A percentile compares a stretch with the other conserved stretches of the same genome.
Conservation (phyloP, 108 stramenopile species). For the Cyclotella choctawhatcheeana region DNA sequence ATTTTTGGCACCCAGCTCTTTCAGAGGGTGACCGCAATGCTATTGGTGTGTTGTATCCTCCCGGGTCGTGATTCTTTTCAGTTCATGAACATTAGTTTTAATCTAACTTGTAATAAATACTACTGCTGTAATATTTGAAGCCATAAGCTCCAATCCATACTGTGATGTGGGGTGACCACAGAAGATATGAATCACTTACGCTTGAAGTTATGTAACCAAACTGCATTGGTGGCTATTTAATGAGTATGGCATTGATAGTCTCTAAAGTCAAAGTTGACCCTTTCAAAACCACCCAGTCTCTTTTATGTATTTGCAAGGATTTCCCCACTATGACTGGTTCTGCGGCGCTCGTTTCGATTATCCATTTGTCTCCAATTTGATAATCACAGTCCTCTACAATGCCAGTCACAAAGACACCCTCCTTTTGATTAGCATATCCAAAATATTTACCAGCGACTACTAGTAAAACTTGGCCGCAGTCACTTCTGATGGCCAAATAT, state of each 20-base stretch:
- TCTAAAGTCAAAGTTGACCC: neutral
- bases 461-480: neutral
- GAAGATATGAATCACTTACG: no score
- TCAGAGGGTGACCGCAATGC: conserved; percentile 53
- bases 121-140: no score
- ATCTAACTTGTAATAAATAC: no score
- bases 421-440: neutral
- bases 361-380: neutral
- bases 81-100: no score
- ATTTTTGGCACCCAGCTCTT: conserved; percentile 70
- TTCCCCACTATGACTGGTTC: neutral
- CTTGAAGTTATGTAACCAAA: no score
- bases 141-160: no score
- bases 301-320: neutral
- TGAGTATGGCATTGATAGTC: no score
- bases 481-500: neutral
- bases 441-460: neutral
- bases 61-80: conserved; percentile 42
- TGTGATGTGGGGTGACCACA: no score
- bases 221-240: no score
- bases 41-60: conserved; percentile 63
- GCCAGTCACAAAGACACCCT: neutral
- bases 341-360: neutral
- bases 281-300: neutral
- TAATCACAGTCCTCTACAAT: neutral